Evolutionary conservation across 345 rosid species (phyloP).

Genomic region (Brassica carinata): DNA sequence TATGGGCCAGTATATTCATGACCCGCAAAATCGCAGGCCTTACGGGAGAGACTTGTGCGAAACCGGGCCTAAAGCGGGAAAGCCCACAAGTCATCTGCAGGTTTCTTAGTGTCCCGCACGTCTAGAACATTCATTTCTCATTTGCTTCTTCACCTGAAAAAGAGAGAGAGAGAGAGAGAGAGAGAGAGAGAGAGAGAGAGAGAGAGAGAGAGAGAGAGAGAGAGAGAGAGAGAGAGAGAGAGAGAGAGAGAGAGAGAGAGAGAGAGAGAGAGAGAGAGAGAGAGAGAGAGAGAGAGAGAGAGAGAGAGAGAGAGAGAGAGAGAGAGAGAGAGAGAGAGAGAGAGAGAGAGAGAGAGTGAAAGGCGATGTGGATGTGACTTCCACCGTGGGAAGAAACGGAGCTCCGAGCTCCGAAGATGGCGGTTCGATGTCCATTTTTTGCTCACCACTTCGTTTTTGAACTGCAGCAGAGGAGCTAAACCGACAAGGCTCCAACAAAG

Average conservation of each 20-base stretch:
- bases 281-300: too few relatives aligned
- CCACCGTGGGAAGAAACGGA: neutral
- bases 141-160: neutral
- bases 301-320: too few relatives aligned
- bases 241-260: too few relatives aligned
- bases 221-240: too few relatives aligned
- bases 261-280: too few relatives aligned
- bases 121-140: neutral
- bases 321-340: too few relatives aligned
- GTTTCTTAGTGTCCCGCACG: neutral
- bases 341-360: neutral
- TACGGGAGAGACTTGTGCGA: neutral
- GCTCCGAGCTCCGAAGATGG: neutral
- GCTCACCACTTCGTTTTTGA: neutral
- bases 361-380: neutral
- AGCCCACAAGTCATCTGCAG: neutral
- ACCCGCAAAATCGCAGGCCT: neutral
- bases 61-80: neutral
- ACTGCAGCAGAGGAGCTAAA: neutral
- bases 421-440: neutral
- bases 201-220: too few relatives aligned
- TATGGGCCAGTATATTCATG: neutral
- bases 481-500: neutral
- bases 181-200: too few relatives aligned
- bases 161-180: too few relatives aligned